Evolutionary conservation across 2,329 filamentous ascomycete species (phyloP).

Genomic region (Lecanicillium sp.): DNA sequence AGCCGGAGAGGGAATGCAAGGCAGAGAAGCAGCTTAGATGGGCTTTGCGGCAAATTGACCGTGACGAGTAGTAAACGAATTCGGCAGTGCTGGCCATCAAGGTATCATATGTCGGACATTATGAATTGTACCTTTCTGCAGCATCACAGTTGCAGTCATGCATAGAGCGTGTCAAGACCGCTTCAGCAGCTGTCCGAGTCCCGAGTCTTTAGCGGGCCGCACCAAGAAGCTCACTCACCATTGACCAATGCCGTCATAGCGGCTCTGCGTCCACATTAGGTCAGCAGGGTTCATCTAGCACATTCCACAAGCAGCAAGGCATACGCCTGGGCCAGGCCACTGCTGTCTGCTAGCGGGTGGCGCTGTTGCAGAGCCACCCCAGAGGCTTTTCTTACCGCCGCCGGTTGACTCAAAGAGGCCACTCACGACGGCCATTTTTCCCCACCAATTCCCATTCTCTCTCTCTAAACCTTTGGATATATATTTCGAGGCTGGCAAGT

Average conservation of each 20-base stretch:
- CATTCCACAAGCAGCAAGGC: no score
- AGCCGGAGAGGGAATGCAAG: no score
- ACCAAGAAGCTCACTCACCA: no score
- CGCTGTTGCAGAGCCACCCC: no score
- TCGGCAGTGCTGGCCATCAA: background rate
- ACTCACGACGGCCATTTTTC: constrained; percentile 9
- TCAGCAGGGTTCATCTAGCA: constrained; percentile 19
- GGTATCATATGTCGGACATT: background rate
- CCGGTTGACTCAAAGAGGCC: constrained; percentile 33
- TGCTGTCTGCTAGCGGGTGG: constrained; percentile 19
- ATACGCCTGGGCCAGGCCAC: constrained; percentile 17
- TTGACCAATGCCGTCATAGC: constrained; percentile 10
- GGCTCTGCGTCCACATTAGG: background rate
- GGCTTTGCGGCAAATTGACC: no score
- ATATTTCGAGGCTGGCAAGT: constrained; percentile 11
- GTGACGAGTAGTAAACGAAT: no score
- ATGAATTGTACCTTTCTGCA: background rate
- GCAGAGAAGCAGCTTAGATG: no score
- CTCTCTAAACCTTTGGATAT: constrained; percentile 19
- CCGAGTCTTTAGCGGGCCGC: no score
- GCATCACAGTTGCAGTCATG: background rate
- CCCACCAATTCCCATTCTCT: constrained; percentile 26
- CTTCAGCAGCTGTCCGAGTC: no score
- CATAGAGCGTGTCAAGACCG: background rate
- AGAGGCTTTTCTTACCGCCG: constrained; percentile 18